Evolutionary conservation across 1,284 basidiomycete species (phyloP), one percentile per base, ranked within the genome.

Genomic region (Rhodotorula mucilaginosa): DNA sequence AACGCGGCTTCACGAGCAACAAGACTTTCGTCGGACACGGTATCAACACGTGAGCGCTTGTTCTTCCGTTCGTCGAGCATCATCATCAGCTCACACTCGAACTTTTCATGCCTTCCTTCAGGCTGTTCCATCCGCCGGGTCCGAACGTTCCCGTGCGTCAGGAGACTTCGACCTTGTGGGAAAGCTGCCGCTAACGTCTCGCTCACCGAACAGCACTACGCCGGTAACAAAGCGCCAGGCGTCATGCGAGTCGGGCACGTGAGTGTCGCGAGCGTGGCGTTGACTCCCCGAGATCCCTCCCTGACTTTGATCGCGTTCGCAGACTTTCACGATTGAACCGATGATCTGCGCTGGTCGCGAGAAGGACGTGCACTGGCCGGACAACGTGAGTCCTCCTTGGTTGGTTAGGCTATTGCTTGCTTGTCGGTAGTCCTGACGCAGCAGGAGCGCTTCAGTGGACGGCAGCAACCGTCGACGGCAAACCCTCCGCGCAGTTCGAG

Each of bases 381-480:
- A 79, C 67, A 77, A 79, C 60, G 73, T 76, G 29, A 34, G 70
- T 60, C 13, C 12, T n/a, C 48, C 19, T 19, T 5, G 34, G 6
- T 1, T 29, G 29, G 12, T 16, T 16, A 18, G 29, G 12, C 16
- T 16, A 18, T 19, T 21, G 31, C 6, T 23, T 44, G 34, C 4
- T 21, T 44, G 39, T 10, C 1, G 39, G 39, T 13, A 1, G 10
- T 12, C 10, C 39, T 44, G 39, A 44, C 39, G 39, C 39, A 13
- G 12, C 39, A 44, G 39, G 10, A 44, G 10, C 39, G 39, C 3
- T 29, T 29, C 66, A 79, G 74, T 97, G 95, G 95, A 97, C 94
- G 4, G 93, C 93, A 1, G 91, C 90, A n/a, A 98, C 95, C 6
- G 81, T 85, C 4, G 94, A 97, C 82, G 95, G 94, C 48, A 90